These are phyloP conservation scores for Annona cherimola DNA, from an alignment of 164 flowering plant species.

Conservation along the genomic window DNA sequence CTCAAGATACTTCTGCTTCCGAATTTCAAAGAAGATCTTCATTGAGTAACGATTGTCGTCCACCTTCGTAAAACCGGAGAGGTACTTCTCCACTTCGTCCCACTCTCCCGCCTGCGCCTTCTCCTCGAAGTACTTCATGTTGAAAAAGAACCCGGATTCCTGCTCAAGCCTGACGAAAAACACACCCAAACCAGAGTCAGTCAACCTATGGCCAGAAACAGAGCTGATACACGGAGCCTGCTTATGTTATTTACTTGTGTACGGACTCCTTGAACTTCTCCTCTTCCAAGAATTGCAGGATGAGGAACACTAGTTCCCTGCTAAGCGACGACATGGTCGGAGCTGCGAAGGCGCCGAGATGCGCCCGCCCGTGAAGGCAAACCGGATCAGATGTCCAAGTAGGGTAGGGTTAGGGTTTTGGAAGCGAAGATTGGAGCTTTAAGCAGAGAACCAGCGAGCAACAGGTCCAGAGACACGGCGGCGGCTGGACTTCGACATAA, in stretches of 20 bases:
- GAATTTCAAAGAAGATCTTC: conserved; percentile 84
- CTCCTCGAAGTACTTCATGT: conserved; percentile 82
- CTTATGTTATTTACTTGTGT: conserved; percentile 42
- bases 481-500: background rate
- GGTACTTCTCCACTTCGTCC: conserved; percentile 86
- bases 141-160: conserved; percentile 82
- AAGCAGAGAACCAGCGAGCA: background rate
- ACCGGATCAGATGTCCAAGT: background rate
- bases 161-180: conserved; percentile 62
- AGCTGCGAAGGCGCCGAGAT: background rate
- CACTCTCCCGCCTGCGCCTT: conserved; percentile 83
- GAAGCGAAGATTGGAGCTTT: background rate
- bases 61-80: conserved; percentile 78
- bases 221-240: background rate
- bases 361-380: background rate
- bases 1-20: conserved; percentile 91
- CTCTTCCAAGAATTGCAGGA: conserved; percentile 88
- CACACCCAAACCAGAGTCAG: background rate
- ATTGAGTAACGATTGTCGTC: conserved; percentile 80
- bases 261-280: conserved; percentile 91
- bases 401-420: background rate
- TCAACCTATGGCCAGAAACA: background rate
- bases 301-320: conserved; percentile 88
- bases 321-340: conserved; percentile 68
- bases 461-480: background rate